Evolutionary conservation across 2,329 filamentous ascomycete species (phyloP), one percentile per base, ranked within the genome.

Genomic region (Paecilomyces sp.): DNA sequence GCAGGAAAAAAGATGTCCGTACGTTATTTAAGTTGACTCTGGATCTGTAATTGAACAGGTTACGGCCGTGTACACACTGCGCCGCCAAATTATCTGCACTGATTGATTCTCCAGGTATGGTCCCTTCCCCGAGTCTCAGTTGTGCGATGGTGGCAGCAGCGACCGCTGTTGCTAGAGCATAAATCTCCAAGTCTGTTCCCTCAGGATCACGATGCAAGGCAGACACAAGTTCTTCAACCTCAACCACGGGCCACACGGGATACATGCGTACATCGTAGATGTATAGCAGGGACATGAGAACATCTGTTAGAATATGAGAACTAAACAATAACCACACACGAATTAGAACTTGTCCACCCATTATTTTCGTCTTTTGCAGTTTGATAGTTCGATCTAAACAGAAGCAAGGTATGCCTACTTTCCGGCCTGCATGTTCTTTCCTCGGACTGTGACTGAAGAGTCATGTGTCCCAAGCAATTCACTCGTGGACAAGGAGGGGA

Each of bases 231-330:
- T 76, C 70, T 56, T 77, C 74, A 28, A 80, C 76, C 47, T 78
- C 74, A 51, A 82, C 74, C 41, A 83, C 77, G 25, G 80, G 80
- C 80, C 80, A 83, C 3, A 83, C 77, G 0, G 81, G 80, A 56
- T 80, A 83, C 54, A 83, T 69, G 12, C 80, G 77, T n/a, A 80
- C 73, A 3, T 77, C 76, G 62, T 81, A 83, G 55, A 79, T 71
- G 62, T 79, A 78, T 3, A 82, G 68, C 2, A 69, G 67, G 56
- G 70, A 60, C 53, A 73, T 63, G 41, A 74, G 64, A 11, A 58
- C 54, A 60, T 65, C 65, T 57, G 63, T 33, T 36, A 50, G 66
- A 55, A 52, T 66, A 30, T 52, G 64, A 9, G 33, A 36, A 36
- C 33, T 36, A 9, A 36, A 36, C 33, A 9, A 36, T 1, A 36